Base-by-base conservation (phyloP, 306 rosid genomes). In the Calophaca sinica region DNA sequence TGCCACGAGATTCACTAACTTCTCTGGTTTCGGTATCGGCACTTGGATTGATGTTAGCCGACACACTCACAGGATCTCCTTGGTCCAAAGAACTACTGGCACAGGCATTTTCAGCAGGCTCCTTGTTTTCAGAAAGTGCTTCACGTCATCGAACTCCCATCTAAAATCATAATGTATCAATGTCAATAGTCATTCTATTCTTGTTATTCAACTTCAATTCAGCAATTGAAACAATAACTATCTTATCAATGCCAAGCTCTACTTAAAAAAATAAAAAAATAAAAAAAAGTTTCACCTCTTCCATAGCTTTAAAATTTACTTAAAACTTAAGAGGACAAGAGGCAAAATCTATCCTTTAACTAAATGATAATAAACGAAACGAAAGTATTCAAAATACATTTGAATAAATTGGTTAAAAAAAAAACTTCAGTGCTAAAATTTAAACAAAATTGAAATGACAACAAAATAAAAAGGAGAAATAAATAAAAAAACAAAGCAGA, bases 141-240 rank as follows among this genome's bases (percentile, higher is more conserved):
- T 79, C 82, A 72, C 15, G 78, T 53, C 79, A 84, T 74, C 63
- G 77, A 74, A 68, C 84, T 64, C 62, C 97, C 99, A 96, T 96
- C 92, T 87, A 80, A 69, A 69, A 85, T 68, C 76, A 72, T 36
- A 66, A 53, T 42, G 78, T 14, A 68, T 55, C 69, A 84, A 73
- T 20, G 58, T 45, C 73, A 76, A 75, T 20, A 46, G 66, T 11
- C 45, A 42, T 73, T 42, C 38, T 31, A 70, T 49, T 77, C 28
- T 55, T 51, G 55, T 3, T 6, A 73, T 45, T 75, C 77, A 51
- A 64, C 57, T 73, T 73, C 35, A 77, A 66, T 72, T 72, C 66
- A 79, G 31, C 48, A 74, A 38, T 28, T 2, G 44, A 72, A 71
- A 60, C 75, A 68, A 85, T n/a, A 59, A 39, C 78, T 9, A 57